These are phyloP conservation scores for Cladosporium velox DNA, from an alignment of 2,329 filamentous ascomycete species.

Conservation along the genomic window DNA sequence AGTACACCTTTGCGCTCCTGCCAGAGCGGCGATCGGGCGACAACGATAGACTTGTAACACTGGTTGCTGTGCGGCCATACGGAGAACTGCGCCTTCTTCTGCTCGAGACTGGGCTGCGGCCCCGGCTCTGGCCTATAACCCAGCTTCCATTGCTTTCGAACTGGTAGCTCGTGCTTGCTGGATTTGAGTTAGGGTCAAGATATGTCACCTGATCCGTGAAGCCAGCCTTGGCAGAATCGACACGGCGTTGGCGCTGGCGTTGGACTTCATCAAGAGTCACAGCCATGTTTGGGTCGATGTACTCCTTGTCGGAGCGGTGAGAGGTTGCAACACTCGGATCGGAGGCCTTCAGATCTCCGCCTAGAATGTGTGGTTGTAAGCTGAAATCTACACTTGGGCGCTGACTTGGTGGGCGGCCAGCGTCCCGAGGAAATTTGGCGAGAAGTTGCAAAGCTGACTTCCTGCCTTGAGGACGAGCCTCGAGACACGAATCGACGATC, in stretches of 20 bases:
- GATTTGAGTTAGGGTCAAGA: constrained; percentile 40
- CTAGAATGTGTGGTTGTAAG: constrained; percentile 6
- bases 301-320: constrained; percentile 49
- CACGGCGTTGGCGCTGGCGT: constrained; percentile 23
- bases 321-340: constrained; percentile 41
- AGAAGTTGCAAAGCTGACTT: constrained; percentile 73
- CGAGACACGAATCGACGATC: constrained; percentile 76
- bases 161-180: constrained; percentile 45
- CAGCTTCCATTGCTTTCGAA: constrained; percentile 49
- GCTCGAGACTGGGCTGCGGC: constrained; percentile 40
- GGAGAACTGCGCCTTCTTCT: constrained; percentile 36
- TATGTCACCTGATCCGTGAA: constrained; percentile 36
- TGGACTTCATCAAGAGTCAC: constrained; percentile 49
- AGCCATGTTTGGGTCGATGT: constrained; percentile 49
- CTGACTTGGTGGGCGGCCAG: constrained; percentile 16
- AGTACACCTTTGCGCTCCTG: constrained; percentile 17
- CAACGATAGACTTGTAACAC: constrained; percentile 23
- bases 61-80: constrained; percentile 36
- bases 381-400: constrained; percentile 13
- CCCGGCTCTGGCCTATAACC: constrained; percentile 41
- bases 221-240: constrained; percentile 21
- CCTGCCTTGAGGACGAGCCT: constrained; percentile 70
- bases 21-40: constrained; percentile 16
- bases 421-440: constrained; percentile 60
- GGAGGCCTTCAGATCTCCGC: constrained; percentile 27